These are phyloP conservation scores for Tremella yokohamensis DNA, from an alignment of 768 basidiomycete species.

Conservation along the genomic window DNA sequence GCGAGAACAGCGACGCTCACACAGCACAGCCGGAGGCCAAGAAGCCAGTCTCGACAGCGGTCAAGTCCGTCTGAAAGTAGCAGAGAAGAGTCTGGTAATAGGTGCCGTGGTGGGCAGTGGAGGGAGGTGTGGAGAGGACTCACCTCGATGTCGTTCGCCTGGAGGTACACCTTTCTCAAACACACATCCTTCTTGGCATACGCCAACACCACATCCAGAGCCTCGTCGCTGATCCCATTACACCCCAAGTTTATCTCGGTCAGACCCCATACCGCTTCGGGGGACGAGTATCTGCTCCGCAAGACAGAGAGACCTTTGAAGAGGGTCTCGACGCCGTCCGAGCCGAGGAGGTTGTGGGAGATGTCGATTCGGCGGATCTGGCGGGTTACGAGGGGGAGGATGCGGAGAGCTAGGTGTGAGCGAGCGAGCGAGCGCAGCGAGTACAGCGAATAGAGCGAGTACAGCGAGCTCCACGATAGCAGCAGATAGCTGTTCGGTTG, in stretches of 20 bases:
- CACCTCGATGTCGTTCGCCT: constrained; percentile 36
- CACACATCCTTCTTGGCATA: constrained; percentile 44
- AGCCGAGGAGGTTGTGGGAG: constrained; percentile 42
- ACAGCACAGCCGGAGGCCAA: too few relatives aligned
- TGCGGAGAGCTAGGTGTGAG: constrained; percentile 26
- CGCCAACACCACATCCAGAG: constrained; percentile 24
- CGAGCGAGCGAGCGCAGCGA: too few relatives aligned
- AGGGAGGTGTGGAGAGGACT: not conserved
- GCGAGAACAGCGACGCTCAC: too few relatives aligned
- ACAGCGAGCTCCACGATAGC: too few relatives aligned
- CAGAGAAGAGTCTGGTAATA: too few relatives aligned
- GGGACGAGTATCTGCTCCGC: constrained; percentile 26
- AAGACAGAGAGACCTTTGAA: constrained; percentile 30
- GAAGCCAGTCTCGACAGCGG: too few relatives aligned
- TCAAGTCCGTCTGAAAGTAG: too few relatives aligned
- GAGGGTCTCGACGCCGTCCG: constrained; percentile 26
- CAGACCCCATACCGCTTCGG: constrained; percentile 33
- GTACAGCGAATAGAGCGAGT: too few relatives aligned
- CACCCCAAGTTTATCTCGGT: constrained; percentile 36
- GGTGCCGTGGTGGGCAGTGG: not conserved
- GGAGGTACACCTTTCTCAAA: constrained; percentile 22
- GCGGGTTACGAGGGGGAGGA: constrained; percentile 29
- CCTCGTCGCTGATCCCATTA: constrained; percentile 32
- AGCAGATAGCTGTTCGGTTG: too few relatives aligned
- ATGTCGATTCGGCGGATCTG: constrained; percentile 37